Evolutionary conservation across 1,284 basidiomycete species (phyloP), one percentile per base, ranked within the genome.

Genomic region (Sporisorium sorghi): DNA sequence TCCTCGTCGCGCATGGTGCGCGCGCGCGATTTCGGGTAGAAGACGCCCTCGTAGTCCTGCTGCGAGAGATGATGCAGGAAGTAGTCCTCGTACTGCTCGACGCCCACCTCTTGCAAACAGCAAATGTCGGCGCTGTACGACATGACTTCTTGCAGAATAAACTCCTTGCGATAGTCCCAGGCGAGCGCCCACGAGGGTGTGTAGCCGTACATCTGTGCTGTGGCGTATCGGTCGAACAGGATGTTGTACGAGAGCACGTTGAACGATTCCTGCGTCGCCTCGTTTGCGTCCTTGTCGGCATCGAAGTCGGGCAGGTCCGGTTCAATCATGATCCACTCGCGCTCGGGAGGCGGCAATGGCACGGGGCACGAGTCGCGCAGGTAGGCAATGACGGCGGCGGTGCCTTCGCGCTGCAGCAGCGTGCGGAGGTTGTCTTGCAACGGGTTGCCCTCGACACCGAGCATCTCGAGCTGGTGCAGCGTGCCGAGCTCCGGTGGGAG

Each of bases 371-470:
- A 90, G 85, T 98, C 94, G 58, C 95, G 91, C 17, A 97, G 89
- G 85, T 90, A 94, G 1, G 91, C 89, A 64, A 99, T 92, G 51
- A 99, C 88, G 0, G 92, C 91, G 3, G 88, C 87, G 0, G 95
- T 97, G 32, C 97, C 96, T 37, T 97, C 94, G 85, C 94, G 94
- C 86, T 97, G 94, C 54, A 97, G 87, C 44, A 96, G 89, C 26
- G 88, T 87, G 83, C 93, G 92, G 56, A 95, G 86, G 32, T 89
- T 86, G 10, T 90, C 87, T 66, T 94, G 92, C 57, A 99, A 85
- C 12, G 96, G 96, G 81, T 99, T 99, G 37, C 96, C 96, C 83
- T 99, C 96, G 40, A 99, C 89, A 23, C 96, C 96, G 26, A 99
- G 87, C 42, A 93, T 93, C 84, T 93, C 93, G 60, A 99, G 88